phyloP scores from a whole-genome alignment of 345 rosid species.

The Eucalyptus viminalis region DNA sequence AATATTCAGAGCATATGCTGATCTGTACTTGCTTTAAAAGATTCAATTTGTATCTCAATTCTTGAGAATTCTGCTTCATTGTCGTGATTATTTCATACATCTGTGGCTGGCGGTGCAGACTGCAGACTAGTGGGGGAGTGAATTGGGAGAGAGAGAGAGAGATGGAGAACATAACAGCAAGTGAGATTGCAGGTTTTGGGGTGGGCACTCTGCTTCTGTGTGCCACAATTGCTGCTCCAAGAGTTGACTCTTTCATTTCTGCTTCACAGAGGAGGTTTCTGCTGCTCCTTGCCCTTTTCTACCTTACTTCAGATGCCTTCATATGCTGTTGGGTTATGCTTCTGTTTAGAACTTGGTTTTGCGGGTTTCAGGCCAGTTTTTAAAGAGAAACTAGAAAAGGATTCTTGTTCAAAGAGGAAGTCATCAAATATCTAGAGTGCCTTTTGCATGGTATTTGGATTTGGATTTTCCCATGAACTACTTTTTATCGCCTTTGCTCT shows the following conservation, averaged over 20 bases:
- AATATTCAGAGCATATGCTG: background rate
- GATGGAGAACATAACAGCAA: constrained; percentile 13
- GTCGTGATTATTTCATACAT: background rate
- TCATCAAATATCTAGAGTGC: background rate
- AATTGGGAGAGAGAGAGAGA: background rate
- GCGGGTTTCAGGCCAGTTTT: background rate
- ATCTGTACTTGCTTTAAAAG: background rate
- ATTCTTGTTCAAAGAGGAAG: background rate
- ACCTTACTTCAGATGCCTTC: background rate
- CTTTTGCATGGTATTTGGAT: background rate
- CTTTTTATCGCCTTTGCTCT: background rate
- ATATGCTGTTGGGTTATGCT: background rate
- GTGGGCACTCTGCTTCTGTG: constrained; percentile 11
- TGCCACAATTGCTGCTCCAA: constrained; percentile 12
- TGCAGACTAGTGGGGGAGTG: background rate
- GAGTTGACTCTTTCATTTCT: constrained; percentile 7
- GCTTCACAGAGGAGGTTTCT: constrained; percentile 7
- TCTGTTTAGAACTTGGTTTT: background rate
- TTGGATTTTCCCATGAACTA: background rate
- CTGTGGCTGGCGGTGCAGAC: background rate
- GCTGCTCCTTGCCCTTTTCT: background rate
- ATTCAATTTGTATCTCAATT: background rate
- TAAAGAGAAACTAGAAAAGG: background rate
- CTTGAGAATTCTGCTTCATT: background rate
- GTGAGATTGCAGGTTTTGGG: constrained; percentile 10